Conservation (phyloP, 768 basidiomycete genomes). For the Hypholoma sublateritium region DNA sequence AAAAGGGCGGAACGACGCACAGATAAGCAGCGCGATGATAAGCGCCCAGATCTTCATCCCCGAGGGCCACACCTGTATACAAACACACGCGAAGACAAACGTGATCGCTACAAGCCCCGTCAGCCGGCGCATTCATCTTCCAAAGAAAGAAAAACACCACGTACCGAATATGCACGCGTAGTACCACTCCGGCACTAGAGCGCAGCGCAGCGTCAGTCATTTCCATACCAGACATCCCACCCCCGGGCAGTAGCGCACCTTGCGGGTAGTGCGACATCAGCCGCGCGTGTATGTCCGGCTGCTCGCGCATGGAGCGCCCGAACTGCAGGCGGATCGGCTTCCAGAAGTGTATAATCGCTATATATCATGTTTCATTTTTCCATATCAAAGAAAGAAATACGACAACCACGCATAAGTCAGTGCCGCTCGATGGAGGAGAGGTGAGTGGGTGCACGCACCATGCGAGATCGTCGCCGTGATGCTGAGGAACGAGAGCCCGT, state of each 20-base stretch:
- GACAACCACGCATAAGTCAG: no score
- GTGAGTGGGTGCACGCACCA: no score
- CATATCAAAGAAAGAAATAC: no score
- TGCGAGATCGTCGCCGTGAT: conserved; percentile 58
- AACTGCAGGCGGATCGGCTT: conserved; percentile 56
- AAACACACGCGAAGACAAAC: conserved; percentile 61
- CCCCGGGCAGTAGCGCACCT: conserved; percentile 23
- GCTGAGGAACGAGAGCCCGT: conserved; percentile 60
- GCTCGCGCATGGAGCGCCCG: conserved; percentile 48
- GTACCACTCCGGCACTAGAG: conserved; percentile 62
- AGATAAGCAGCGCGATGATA: conserved; percentile 47
- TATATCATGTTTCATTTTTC: not conserved
- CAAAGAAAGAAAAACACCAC: conserved; percentile 5
- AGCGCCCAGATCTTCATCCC: conserved; percentile 70
- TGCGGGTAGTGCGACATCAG: conserved; percentile 58
- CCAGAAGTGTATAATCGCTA: conserved; percentile 54
- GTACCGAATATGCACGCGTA: conserved; percentile 51
- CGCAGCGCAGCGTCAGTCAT: not conserved
- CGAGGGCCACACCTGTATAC: conserved; percentile 65
- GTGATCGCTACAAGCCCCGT: no score
- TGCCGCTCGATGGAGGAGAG: no score
- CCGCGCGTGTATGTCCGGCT: conserved; percentile 59
- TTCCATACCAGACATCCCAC: not conserved
- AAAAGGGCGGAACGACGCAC: conserved; percentile 23
- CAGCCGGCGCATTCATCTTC: no score